A percentile compares a stretch with the other conserved stretches of the same genome.
Conservation (phyloP, 1,139 yeast genomes). For the Scheffersomyces parashehatae region DNA sequence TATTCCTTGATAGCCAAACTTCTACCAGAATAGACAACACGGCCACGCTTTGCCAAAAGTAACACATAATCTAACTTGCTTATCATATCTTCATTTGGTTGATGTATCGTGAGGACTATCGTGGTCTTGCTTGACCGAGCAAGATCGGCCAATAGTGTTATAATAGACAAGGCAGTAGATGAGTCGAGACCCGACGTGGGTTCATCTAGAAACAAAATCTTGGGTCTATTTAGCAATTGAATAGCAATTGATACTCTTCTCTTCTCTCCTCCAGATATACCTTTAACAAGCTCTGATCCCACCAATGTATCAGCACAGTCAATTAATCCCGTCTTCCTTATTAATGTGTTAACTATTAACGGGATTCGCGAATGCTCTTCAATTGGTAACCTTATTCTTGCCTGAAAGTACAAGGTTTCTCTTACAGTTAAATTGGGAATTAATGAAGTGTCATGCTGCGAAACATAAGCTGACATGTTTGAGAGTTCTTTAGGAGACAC, state of each 20-base stretch:
- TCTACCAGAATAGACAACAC: slow-evolving; percentile 62
- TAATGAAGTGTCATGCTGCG: slow-evolving; percentile 77
- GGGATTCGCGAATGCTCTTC: slow-evolving; percentile 35
- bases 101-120: slow-evolving; percentile 78
- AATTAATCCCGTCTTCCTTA: slow-evolving; percentile 65
- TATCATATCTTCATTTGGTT: slow-evolving; percentile 72
- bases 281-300: slow-evolving; percentile 73
- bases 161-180: slow-evolving; percentile 71
- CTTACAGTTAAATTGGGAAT: slow-evolving; percentile 71
- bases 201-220: slow-evolving; percentile 73
- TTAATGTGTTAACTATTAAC: slow-evolving; percentile 49
- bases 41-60: slow-evolving; percentile 72
- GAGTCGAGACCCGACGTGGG: slow-evolving; percentile 90
- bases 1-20: slow-evolving; percentile 45
- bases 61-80: slow-evolving; percentile 64
- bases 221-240: slow-evolving; percentile 71
- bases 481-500: slow-evolving; percentile 42
- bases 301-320: slow-evolving; percentile 79
- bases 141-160: slow-evolving; percentile 58
- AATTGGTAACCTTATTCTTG: slow-evolving; percentile 57
- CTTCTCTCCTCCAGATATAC: slow-evolving; percentile 86
- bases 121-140: slow-evolving; percentile 64
- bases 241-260: slow-evolving; percentile 81
- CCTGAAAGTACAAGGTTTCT: slow-evolving; percentile 75
- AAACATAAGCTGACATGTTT: slow-evolving; percentile 65